These are phyloP conservation scores for Russula compacta DNA, from an alignment of 768 basidiomycete genomes.

Conservation along the genomic window DNA sequence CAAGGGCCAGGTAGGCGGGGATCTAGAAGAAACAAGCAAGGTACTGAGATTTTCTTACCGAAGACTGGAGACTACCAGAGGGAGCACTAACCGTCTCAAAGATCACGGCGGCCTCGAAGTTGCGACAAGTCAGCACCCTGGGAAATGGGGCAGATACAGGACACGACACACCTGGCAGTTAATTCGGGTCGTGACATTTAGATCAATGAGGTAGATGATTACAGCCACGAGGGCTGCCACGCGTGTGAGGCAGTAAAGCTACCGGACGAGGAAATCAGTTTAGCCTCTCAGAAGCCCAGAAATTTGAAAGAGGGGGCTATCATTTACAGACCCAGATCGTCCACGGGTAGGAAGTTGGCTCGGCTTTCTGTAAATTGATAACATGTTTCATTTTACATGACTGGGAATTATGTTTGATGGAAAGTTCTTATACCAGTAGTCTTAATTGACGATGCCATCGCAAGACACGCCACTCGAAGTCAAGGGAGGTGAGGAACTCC, in stretches of 20 bases:
- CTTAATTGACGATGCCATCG: neutral
- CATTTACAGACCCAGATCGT: neutral
- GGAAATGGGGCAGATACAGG: neutral
- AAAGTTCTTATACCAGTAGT: too few species aligned
- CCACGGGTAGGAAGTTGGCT: neutral
- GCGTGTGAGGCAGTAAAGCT: neutral
- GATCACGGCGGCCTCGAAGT: neutral
- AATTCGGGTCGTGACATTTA: neutral
- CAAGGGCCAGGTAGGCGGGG: neutral
- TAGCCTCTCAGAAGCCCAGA: neutral
- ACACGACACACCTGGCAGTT: neutral
- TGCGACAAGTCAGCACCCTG: neutral
- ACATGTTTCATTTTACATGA: too few species aligned
- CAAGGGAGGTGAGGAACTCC: neutral
- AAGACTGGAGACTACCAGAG: neutral
- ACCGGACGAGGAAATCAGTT: neutral
- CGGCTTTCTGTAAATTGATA: too few species aligned
- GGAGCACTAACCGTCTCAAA: neutral
- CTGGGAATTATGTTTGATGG: too few species aligned
- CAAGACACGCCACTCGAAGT: neutral
- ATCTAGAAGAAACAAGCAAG: neutral
- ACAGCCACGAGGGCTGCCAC: neutral
- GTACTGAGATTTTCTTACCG: neutral
- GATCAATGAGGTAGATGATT: neutral
- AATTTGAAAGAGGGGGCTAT: neutral